Evolutionary conservation across 176 grass and related monocot genomes (phyloP), one percentile per base, ranked within the genome.

Genomic region (Carex myosuroides): DNA sequence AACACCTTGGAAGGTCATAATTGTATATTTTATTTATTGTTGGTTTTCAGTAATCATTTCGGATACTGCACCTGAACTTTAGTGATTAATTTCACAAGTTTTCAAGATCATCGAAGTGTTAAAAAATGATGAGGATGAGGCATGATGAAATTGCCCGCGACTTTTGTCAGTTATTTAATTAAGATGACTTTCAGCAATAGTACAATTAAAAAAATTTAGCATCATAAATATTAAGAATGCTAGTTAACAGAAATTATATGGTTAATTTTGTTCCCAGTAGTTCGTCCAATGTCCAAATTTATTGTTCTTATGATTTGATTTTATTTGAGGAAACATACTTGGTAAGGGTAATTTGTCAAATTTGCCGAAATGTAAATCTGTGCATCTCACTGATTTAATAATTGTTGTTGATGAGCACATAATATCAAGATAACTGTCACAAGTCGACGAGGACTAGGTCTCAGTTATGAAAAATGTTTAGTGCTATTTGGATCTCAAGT

Each of bases 1-100:
- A 91, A 66, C 85, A 63, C 26, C 83, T 99, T 70, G 89, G 88
- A 86, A 96, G 97, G 97, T 99, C 6, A 8, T 76, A 48, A 75
- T 33, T 22, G 41, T 18, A 24, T 81, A 79, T 71, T 62, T 69
- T 67, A 68, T 18, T 61, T 60, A 48, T 70, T 70, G 17, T 62
- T n/a, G 79, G 1, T 76, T 66, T 56, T 87, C 39, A 33, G 55
- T 54, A 80, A 29, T 60, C 13, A 20, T 52, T 35, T 74, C 12
- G 70, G 42, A 74, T 50, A 74, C 10, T 74, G 44, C 70, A 74
- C 13, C 44, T 74, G 44, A 26, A 53, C 11, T 71, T 67, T 16
- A 53, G 20, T 74, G 20, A 74, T 68, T 79, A 69, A 5, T 86
- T 37, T 13, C 30, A 30, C 79, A 67, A 46, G 17, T 72, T 72